These are phyloP conservation scores for Sporothrix variecibatus DNA, from an alignment of 2,329 filamentous ascomycete genomes.

Conservation along the genomic window DNA sequence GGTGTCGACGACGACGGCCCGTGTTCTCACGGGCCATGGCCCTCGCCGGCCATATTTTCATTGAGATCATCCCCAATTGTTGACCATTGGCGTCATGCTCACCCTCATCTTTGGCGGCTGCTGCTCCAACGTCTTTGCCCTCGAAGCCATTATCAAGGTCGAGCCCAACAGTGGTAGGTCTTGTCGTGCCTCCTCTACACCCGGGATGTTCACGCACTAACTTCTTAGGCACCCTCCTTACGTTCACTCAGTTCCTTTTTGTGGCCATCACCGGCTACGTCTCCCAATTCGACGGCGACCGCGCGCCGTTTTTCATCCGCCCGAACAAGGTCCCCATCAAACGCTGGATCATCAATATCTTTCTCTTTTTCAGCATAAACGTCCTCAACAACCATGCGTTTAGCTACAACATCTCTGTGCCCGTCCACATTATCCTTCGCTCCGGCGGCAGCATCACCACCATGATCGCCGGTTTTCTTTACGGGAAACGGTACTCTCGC, in stretches of 20 bases:
- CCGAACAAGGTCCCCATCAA: constrained; percentile 78
- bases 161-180: constrained; percentile 76
- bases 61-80: constrained; percentile 62
- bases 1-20: constrained; percentile 56
- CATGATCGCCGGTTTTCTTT: constrained; percentile 84
- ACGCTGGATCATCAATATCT: constrained; percentile 85
- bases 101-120: constrained; percentile 85
- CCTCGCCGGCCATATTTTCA: constrained; percentile 54
- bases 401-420: constrained; percentile 93
- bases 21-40: constrained; percentile 53
- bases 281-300: constrained; percentile 68
- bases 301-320: constrained; percentile 71
- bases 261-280: constrained; percentile 77
- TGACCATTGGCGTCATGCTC: constrained; percentile 68
- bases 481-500: constrained; percentile 79
- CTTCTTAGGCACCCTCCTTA: constrained; percentile 72
- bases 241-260: constrained; percentile 85
- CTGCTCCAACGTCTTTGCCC: constrained; percentile 76
- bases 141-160: constrained; percentile 93
- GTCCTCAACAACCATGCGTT: constrained; percentile 98
- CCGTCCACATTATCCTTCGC: constrained; percentile 92
- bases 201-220: background rate
- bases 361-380: constrained; percentile 91
- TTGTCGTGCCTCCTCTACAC: background rate
- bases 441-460: constrained; percentile 96